These are phyloP conservation scores for Kluyveromyces marxianus DNA, from an alignment of 1,139 yeast genomes.

Conservation along the genomic window DNA sequence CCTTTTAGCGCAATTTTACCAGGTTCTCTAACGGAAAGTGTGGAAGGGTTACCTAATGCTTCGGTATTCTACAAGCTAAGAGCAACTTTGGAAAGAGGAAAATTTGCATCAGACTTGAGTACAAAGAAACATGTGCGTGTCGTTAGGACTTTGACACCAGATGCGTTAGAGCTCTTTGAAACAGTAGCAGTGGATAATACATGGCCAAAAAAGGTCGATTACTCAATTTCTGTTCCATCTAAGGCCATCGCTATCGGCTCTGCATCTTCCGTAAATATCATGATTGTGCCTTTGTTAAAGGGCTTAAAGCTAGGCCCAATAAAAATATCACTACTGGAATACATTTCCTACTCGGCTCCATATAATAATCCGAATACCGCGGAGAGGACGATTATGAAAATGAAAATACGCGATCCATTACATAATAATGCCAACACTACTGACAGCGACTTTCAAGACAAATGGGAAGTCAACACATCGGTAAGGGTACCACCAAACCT, in stretches of 20 bases:
- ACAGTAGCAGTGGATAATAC: constrained; percentile 92
- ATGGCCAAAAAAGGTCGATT: constrained; percentile 94
- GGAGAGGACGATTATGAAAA: constrained; percentile 49
- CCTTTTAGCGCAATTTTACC: constrained; percentile 85
- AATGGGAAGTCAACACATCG: constrained; percentile 65
- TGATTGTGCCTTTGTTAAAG: constrained; percentile 72
- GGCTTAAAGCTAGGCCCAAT: constrained; percentile 73
- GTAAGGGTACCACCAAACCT: constrained; percentile 64
- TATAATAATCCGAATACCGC: constrained; percentile 43
- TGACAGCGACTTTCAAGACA: constrained; percentile 39
- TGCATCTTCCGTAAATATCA: constrained; percentile 57
- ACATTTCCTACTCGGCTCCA: constrained; percentile 54
- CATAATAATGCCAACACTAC: constrained; percentile 13
- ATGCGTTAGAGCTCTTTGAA: constrained; percentile 80
- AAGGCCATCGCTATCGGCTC: constrained; percentile 91
- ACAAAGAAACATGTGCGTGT: constrained; percentile 72
- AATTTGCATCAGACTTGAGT: constrained; percentile 58
- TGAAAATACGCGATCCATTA: constrained; percentile 38
- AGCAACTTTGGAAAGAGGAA: constrained; percentile 77
- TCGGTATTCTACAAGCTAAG: constrained; percentile 70
- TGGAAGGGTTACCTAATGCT: constrained; percentile 86
- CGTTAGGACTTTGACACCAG: constrained; percentile 83
- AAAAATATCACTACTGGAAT: constrained; percentile 60
- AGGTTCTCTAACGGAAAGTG: constrained; percentile 78
- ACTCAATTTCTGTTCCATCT: constrained; percentile 77